Evolutionary conservation across 2,329 filamentous ascomycete genomes (phyloP).

Genomic region (Diaporthe sp.): DNA sequence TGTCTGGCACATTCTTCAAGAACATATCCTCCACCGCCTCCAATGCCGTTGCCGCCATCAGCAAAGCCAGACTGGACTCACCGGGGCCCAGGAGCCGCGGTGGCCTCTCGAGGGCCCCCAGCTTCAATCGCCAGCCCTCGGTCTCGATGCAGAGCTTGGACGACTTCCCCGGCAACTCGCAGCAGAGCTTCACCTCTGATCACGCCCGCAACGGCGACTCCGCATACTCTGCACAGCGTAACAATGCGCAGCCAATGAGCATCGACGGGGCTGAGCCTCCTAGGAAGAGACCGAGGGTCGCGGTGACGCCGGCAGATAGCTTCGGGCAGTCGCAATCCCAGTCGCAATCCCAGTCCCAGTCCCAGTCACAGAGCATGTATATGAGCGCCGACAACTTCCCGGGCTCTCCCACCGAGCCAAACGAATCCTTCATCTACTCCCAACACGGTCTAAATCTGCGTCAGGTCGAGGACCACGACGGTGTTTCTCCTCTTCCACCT

Average conservation of each 20-base stretch:
- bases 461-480: slow-evolving; percentile 58
- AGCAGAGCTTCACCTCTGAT: slow-evolving; percentile 84
- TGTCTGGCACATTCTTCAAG: slow-evolving; percentile 92
- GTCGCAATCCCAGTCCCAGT: not conserved
- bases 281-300: slow-evolving; percentile 77
- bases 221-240: slow-evolving; percentile 71
- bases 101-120: slow-evolving; percentile 73
- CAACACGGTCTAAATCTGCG: slow-evolving; percentile 58
- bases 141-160: slow-evolving; percentile 75
- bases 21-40: slow-evolving; percentile 95
- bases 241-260: slow-evolving; percentile 50
- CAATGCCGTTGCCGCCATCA: slow-evolving; percentile 94
- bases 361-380: slow-evolving; percentile 55
- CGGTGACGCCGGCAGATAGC: slow-evolving; percentile 65
- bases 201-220: slow-evolving; percentile 80
- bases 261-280: slow-evolving; percentile 78
- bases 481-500: slow-evolving; percentile 71
- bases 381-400: slow-evolving; percentile 63
- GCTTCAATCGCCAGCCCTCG: slow-evolving; percentile 74
- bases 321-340: slow-evolving; percentile 55
- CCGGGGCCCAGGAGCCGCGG: slow-evolving; percentile 73
- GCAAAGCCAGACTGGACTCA: slow-evolving; percentile 93
- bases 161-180: slow-evolving; percentile 78
- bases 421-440: slow-evolving; percentile 80
- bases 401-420: slow-evolving; percentile 82